These are phyloP conservation scores for Anisogramma anomala DNA, from an alignment of 2,329 filamentous ascomycete species.

Conservation along the genomic window DNA sequence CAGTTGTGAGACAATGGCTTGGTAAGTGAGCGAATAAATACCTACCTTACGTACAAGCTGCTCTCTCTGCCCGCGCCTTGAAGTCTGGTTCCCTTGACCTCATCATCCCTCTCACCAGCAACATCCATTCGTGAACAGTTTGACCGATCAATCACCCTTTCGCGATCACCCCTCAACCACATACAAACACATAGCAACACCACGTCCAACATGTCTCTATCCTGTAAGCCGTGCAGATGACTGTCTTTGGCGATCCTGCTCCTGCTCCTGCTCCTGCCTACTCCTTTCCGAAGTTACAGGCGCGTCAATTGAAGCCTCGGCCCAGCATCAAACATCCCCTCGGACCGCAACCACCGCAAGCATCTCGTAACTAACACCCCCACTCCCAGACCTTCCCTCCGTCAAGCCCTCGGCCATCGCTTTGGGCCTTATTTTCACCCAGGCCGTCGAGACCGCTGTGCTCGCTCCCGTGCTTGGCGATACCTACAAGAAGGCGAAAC, in stretches of 20 bases:
- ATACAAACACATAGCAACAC: not conserved
- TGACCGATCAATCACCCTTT: not conserved
- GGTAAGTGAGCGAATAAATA: too few species aligned
- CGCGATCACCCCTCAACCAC: not conserved
- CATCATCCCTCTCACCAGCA: too few species aligned
- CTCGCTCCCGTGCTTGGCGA: constrained; percentile 43
- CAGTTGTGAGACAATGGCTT: too few species aligned
- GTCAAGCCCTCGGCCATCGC: constrained; percentile 98
- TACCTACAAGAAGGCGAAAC: constrained; percentile 85
- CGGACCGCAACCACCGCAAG: too few species aligned
- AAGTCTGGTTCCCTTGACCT: too few species aligned
- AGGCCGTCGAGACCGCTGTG: constrained; percentile 28
- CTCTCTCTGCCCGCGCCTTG: too few species aligned
- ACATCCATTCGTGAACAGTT: not conserved
- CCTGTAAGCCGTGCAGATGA: constrained; percentile 48
- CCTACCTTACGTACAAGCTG: too few species aligned
- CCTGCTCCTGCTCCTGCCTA: not conserved
- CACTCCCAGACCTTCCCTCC: constrained; percentile 44
- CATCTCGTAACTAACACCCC: constrained; percentile 2
- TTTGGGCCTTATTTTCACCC: constrained; percentile 91
- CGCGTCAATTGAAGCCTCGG: too few species aligned
- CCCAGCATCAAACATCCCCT: too few species aligned
- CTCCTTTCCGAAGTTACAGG: not conserved
- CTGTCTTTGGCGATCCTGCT: too few species aligned
- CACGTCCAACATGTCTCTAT: constrained; percentile 43